Conservation (phyloP, 768 basidiomycete species). For the Neoboletus subvelutipes region DNA sequence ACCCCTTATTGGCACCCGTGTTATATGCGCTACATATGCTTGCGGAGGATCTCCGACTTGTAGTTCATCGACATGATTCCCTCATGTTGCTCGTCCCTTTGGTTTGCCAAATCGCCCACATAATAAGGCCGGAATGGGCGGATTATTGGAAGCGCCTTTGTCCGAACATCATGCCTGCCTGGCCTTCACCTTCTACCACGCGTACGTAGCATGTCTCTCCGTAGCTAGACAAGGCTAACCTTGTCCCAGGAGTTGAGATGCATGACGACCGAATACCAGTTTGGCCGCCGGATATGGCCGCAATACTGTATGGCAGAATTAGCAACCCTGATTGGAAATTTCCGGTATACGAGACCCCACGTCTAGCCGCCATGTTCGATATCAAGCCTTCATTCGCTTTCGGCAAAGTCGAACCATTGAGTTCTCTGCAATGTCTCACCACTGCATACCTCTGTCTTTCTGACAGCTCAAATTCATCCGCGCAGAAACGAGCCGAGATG, state of each 20-base stretch:
- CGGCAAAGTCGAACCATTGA: constrained; percentile 60
- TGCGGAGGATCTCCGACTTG: constrained; percentile 66
- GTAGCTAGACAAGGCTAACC: constrained; percentile 8
- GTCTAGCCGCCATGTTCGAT: constrained; percentile 50
- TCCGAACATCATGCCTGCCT: constrained; percentile 57
- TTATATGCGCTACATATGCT: constrained; percentile 79
- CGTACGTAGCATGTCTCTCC: constrained; percentile 10
- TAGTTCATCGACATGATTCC: constrained; percentile 52
- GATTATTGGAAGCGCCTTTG: constrained; percentile 90
- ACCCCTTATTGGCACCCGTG: constrained; percentile 52
- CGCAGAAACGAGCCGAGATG: constrained; percentile 65
- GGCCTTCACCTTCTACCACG: constrained; percentile 51
- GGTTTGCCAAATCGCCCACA: constrained; percentile 59
- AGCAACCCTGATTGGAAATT: constrained; percentile 70
- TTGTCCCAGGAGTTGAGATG: constrained; percentile 39
- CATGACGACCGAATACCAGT: constrained; percentile 72
- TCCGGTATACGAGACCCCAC: constrained; percentile 43
- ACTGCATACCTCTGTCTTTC: constrained; percentile 58
- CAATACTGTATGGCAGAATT: constrained; percentile 55
- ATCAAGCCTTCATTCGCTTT: constrained; percentile 57
- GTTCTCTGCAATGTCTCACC: constrained; percentile 52
- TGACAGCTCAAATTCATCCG: constrained; percentile 48
- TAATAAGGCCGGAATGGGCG: constrained; percentile 80
- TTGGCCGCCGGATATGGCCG: constrained; percentile 76
- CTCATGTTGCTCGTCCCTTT: constrained; percentile 59